phyloP scores from a whole-genome alignment of 2,329 filamentous ascomycete species.

The Zasmidium angulare region DNA sequence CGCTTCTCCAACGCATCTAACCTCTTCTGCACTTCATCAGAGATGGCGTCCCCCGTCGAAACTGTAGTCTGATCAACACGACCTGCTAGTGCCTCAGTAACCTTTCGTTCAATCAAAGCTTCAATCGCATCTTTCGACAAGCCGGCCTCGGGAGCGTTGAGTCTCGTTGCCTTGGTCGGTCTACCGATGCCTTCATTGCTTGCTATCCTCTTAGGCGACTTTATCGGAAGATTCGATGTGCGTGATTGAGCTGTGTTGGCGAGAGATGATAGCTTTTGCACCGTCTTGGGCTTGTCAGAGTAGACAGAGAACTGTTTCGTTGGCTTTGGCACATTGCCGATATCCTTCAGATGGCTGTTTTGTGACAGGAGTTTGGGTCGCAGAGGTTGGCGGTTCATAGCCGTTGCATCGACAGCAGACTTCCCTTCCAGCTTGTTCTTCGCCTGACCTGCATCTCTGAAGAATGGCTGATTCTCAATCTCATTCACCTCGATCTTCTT shows the following conservation, averaged over 20 bases:
- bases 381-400: conserved; percentile 68
- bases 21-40: conserved; percentile 75
- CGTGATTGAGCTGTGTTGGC: conserved; percentile 29
- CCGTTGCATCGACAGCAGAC: conserved; percentile 38
- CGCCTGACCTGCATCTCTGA: conserved; percentile 40
- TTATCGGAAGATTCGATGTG: conserved; percentile 15
- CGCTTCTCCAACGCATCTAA: conserved; percentile 82
- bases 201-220: conserved; percentile 44
- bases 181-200: conserved; percentile 42
- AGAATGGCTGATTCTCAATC: conserved; percentile 92
- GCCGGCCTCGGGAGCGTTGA: conserved; percentile 32
- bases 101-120: conserved; percentile 87
- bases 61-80: conserved; percentile 49
- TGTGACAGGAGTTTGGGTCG: conserved; percentile 73
- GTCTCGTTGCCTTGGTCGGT: conserved; percentile 37
- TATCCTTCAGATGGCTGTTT: conserved; percentile 59
- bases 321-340: conserved; percentile 62
- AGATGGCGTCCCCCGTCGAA: conserved; percentile 46
- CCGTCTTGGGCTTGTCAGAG: conserved; percentile 66
- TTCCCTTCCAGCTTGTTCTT: conserved; percentile 40
- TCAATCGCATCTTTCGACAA: conserved; percentile 71
- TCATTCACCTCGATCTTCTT: conserved; percentile 96
- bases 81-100: conserved; percentile 84
- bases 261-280: conserved; percentile 16
- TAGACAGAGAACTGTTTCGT: conserved; percentile 85